phyloP scores from a whole-genome alignment of 257 asterid species.

The Capsicum pubescens region DNA sequence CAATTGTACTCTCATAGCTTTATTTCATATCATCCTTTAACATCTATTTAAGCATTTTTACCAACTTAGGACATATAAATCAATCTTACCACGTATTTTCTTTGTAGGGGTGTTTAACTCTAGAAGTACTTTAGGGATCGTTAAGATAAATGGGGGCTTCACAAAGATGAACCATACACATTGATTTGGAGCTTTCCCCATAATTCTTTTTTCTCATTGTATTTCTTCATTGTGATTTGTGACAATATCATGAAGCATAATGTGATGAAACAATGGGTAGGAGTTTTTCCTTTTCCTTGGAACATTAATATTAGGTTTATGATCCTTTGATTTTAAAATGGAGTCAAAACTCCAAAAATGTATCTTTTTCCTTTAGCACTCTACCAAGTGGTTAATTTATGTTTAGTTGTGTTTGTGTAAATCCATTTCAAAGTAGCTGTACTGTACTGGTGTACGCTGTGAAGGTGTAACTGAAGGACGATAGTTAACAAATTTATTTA shows the following conservation, averaged over 20 bases:
- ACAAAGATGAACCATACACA: neutral
- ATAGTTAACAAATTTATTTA: neutral
- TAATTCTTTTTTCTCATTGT: neutral
- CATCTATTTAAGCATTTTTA: neutral
- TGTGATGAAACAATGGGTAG: constrained; percentile 2
- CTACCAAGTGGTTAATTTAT: neutral
- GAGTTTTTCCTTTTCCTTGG: neutral
- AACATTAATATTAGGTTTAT: neutral
- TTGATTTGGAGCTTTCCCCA: neutral
- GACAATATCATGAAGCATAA: neutral
- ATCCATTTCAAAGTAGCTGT: neutral
- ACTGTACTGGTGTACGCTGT: neutral
- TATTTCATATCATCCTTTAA: neutral
- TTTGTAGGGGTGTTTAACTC: neutral
- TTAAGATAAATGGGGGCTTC: neutral
- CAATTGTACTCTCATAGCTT: neutral
- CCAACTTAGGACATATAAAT: too few relatives aligned
- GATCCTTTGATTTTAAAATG: neutral
- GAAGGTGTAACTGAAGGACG: neutral
- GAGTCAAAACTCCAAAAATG: neutral
- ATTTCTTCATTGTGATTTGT: neutral
- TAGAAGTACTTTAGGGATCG: neutral
- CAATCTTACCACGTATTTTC: neutral
- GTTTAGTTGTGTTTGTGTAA: neutral
- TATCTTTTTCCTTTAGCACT: neutral